phyloP scores from a whole-genome alignment of 2,329 filamentous ascomycete genomes.

The Monilinia fructigena region DNA sequence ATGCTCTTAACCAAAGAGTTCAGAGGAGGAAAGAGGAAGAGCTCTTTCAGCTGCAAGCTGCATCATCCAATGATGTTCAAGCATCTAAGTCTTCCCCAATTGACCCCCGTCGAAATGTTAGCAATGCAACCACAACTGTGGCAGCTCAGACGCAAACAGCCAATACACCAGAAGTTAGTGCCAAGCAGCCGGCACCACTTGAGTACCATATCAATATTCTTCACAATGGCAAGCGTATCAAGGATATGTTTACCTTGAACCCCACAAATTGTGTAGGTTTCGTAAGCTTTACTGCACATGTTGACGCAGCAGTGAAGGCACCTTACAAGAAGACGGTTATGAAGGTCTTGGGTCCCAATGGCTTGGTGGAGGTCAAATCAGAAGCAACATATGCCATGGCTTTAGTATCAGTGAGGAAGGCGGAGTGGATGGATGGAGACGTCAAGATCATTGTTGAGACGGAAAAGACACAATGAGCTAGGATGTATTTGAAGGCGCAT shows the following conservation, averaged over 20 bases:
- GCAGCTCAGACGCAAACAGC: neutral
- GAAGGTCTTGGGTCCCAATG: slow-evolving; percentile 31
- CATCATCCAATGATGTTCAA: neutral
- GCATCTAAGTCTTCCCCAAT: neutral
- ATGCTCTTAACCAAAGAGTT: slow-evolving; percentile 33
- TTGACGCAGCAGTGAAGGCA: slow-evolving; percentile 30
- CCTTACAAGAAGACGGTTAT: slow-evolving; percentile 28
- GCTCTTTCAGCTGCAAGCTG: neutral
- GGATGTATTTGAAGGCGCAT: neutral
- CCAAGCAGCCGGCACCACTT: slow-evolving; percentile 16
- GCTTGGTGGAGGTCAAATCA: slow-evolving; percentile 31
- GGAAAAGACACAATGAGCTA: slow-evolving; percentile 21
- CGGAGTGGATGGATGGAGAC: slow-evolving; percentile 40
- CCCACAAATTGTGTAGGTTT: slow-evolving; percentile 32
- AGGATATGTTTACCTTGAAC: slow-evolving; percentile 29
- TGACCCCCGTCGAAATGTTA: neutral
- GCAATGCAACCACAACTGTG: neutral
- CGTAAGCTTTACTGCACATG: slow-evolving; percentile 33
- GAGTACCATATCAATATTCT: slow-evolving; percentile 36
- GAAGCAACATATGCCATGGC: slow-evolving; percentile 34
- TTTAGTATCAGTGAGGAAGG: slow-evolving; percentile 28
- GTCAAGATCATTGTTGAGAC: slow-evolving; percentile 34
- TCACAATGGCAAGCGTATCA: slow-evolving; percentile 29
- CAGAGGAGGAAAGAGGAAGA: slow-evolving; percentile 26
- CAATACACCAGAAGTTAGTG: neutral